Base-by-base conservation (phyloP, 257 asterid species). In the Plantago elongata region DNA sequence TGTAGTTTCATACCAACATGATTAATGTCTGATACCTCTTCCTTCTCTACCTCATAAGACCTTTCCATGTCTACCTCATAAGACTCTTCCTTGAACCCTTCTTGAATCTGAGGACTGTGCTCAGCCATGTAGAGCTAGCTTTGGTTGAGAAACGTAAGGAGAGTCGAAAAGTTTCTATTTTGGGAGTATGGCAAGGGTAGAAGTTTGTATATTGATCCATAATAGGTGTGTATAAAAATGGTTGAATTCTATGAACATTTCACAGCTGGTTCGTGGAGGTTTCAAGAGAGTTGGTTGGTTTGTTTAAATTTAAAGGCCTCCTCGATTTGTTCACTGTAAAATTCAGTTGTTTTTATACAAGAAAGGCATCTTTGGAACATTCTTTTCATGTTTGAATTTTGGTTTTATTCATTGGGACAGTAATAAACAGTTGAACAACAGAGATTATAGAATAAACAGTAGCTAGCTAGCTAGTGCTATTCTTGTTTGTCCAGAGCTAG, bases 261-360 rank as follows among this genome's bases (percentile, higher is more conserved):
- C 43, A 75, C 84, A 81, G 91, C 89, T 80, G 80, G 81, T 43
- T 51, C 4, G 84, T 84, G 97, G 78, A 75, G 45, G 46, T 79
- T 74, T 63, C 95, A 70, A 86, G 94, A 79, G 79, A 16, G 27
- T 22, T 22, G 59, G 43, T 27, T 43, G 45, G 45, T 34, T n/a
- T 34, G 8, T 30, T 40, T n/a, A 9, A 45, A 22, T 22, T 22
- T 22, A 54, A 72, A 57, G 30, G 46, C 84, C 71, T 80, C 84
- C 71, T 80, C 62, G 88, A 67, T 73, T 75, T 77, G 57, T 61
- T 75, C 96, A 81, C 57, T 42, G 16, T 54, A 12, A 18, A 54
- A 54, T 18, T 56, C 7, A 42, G 13, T 49, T 57, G 64, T 58
- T 74, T 66, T 42, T 34, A 56, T 59, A 43, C 62, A 55, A 44